Evolutionary conservation across 306 rosid genomes (phyloP).

Genomic region (Geum urbanum): DNA sequence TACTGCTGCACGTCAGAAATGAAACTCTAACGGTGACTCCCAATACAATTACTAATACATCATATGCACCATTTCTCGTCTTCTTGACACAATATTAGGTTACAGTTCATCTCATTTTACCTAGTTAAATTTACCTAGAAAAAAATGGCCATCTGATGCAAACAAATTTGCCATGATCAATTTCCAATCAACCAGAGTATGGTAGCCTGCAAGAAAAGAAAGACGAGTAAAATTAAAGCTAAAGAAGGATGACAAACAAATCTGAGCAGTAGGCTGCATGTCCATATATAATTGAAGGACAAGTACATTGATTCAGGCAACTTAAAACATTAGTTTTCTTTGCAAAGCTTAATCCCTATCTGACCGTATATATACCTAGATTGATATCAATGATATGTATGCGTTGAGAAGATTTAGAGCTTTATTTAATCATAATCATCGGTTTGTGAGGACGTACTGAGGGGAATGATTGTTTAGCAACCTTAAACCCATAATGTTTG

Average conservation of each 20-base stretch:
- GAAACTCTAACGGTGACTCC: no score
- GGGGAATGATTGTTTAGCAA: no score
- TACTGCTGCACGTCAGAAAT: no score
- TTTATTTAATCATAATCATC: no score
- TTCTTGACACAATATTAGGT: neutral
- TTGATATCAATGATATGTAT: no score
- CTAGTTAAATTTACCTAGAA: neutral
- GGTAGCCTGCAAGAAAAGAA: slow-evolving; percentile 48
- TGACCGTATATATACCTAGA: no score
- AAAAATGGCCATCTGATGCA: neutral
- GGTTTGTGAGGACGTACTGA: no score
- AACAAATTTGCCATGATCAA: neutral
- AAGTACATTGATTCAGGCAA: no score
- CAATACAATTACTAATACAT: neutral
- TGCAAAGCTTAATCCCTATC: no score
- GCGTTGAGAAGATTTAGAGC: no score
- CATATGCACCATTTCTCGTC: neutral
- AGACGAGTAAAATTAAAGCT: neutral
- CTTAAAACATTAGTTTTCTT: no score
- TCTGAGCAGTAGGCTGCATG: neutral
- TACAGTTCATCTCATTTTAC: neutral
- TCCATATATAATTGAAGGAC: neutral
- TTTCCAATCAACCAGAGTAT: slow-evolving; percentile 39
- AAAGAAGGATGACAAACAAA: neutral
- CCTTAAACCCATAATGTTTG: neutral